Evolutionary conservation across 352 stramenopile genomes (phyloP).

Genomic region (Phytophthora nicotianae): DNA sequence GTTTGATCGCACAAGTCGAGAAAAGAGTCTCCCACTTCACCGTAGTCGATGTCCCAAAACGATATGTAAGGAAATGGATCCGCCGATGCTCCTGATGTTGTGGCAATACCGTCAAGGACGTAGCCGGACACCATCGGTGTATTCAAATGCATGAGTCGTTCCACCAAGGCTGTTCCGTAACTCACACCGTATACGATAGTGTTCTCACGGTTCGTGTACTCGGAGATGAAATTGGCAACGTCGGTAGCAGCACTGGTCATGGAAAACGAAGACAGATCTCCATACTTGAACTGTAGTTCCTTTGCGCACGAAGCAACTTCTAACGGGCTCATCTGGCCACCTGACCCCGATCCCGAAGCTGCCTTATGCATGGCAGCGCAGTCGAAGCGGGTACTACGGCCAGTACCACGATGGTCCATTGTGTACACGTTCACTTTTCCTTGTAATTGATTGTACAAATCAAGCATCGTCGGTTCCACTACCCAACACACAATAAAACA

Average conservation of each 20-base stretch:
- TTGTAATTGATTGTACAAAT: not conserved
- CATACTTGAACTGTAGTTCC: not conserved
- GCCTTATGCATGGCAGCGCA: not conserved
- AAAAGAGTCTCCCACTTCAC: not conserved
- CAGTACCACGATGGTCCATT: not conserved
- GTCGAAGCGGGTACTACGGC: not conserved
- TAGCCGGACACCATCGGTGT: not conserved
- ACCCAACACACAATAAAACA: too few relatives aligned
- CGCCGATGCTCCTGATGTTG: not conserved
- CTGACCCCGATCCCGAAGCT: too few relatives aligned
- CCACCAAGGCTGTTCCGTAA: not conserved
- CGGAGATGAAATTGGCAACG: not conserved
- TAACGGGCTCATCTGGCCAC: not conserved
- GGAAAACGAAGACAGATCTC: not conserved
- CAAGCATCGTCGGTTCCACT: too few relatives aligned
- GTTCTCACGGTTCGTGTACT: not conserved
- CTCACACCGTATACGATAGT: not conserved
- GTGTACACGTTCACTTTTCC: not conserved
- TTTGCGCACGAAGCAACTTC: not conserved
- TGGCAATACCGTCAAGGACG: not conserved
- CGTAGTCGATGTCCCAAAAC: not conserved
- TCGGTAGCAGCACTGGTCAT: not conserved
- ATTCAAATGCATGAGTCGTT: not conserved
- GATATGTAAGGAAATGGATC: not conserved
- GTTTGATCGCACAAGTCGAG: too few relatives aligned